Evolutionary conservation across 2,329 filamentous ascomycete genomes (phyloP), one percentile per base, ranked within the genome.

Genomic region (Chaetomium olivaceum): DNA sequence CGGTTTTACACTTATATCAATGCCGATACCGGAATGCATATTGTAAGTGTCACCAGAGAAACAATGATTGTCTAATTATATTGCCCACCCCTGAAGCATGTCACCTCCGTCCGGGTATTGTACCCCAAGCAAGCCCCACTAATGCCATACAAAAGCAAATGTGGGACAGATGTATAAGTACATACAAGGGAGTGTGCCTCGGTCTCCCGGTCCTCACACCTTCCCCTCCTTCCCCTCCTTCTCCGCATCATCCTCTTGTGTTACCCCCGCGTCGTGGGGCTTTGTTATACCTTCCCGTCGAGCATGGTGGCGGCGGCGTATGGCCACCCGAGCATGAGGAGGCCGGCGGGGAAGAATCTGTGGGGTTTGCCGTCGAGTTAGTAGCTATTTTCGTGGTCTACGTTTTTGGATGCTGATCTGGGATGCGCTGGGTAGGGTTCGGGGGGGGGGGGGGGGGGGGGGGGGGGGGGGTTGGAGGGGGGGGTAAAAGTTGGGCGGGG

Each of bases 281-380:
- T 6, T 29, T 29, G 3, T 62, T 60, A 71, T 0, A 71, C 52
- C 1, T 27, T 55, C 23, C 65, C 69, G 46, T 71, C 69, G 19
- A 71, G 36, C 27, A 66, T 1, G 5, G 27, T 14, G 16, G 55
- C 29, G 3, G 62, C 69, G 12, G 58, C 43, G 12, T 69, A 66
- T 1, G 79, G 79, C 79, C 79, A 80, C 60, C 76, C 76, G n/a
- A 81, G 74, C 52, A 79, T 69, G 9, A 73, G 27, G 4, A 66
- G 68, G 50, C 76, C 71, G 33, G 68, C 69, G 2, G 78, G 77
- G 67, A 79, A 68, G 73, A 75, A 80, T 46, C 78, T 80, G 23
- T 4, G 21, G 21, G 21, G 21, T 52, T 25, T 21, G 6, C 21
- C 50, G 14, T 25, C 9, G 25, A 7, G 14, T n/a, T 21, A 19